Evolutionary conservation across 2,329 filamentous ascomycete species (phyloP).

Genomic region (Aspergillus floridensis): DNA sequence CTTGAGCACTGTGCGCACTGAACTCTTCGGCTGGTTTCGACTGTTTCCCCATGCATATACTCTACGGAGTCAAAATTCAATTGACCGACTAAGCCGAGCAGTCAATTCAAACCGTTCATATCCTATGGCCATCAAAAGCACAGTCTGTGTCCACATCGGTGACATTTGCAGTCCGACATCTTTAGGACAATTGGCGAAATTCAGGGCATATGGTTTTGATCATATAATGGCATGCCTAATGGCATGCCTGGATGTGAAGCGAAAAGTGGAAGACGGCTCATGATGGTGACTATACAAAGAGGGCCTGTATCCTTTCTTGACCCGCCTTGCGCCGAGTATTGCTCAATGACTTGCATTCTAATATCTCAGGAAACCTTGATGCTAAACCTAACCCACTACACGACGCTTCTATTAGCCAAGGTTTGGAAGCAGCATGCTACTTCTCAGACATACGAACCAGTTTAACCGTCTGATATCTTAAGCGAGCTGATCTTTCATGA

Average conservation of each 20-base stretch:
- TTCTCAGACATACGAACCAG: neutral
- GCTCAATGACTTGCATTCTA: too few species aligned
- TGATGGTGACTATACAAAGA: neutral
- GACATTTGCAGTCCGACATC: neutral
- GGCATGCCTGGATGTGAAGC: too few species aligned
- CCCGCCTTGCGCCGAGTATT: neutral
- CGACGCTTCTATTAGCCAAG: neutral
- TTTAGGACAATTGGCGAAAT: neutral
- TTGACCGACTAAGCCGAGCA: neutral
- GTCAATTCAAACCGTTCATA: neutral
- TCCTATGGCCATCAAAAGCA: neutral
- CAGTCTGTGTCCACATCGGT: neutral
- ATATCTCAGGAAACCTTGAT: neutral
- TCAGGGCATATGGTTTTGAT: neutral
- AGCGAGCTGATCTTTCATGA: neutral
- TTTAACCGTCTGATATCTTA: neutral
- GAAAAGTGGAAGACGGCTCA: neutral
- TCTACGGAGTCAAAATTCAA: neutral
- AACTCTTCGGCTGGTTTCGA: neutral
- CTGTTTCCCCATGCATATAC: neutral
- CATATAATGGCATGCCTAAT: too few species aligned
- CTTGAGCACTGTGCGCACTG: neutral
- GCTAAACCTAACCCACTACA: neutral
- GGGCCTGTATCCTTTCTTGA: too few species aligned
- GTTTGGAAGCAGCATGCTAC: neutral